Conservation (phyloP, 2,329 filamentous ascomycete species). For the Herpotrichia juniperi region DNA sequence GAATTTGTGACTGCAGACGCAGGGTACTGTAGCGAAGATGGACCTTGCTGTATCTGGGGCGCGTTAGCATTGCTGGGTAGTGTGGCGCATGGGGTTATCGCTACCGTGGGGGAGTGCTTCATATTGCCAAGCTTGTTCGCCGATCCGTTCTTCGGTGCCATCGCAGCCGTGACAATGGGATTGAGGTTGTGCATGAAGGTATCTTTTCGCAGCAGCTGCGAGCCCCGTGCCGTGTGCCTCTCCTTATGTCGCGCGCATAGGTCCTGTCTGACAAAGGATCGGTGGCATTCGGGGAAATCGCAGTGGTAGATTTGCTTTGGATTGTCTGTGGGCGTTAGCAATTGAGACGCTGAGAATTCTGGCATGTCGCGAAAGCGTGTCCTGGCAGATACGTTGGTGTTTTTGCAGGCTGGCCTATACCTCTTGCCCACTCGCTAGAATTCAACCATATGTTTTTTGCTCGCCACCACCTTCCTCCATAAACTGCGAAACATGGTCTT, state of each 20-base stretch:
- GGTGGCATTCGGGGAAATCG: conserved; percentile 87
- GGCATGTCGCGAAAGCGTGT: conserved; percentile 11
- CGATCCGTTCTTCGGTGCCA: conserved; percentile 37
- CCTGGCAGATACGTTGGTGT: background rate
- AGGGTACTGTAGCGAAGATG: conserved; percentile 37
- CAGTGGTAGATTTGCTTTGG: conserved; percentile 95
- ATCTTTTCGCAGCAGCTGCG: conserved; percentile 76
- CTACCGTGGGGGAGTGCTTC: conserved; percentile 31
- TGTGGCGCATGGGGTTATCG: conserved; percentile 8
- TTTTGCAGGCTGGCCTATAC: background rate
- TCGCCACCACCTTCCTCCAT: too few relatives aligned
- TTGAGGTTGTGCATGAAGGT: conserved; percentile 62
- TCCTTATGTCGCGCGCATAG: conserved; percentile 73
- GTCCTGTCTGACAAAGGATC: conserved; percentile 92
- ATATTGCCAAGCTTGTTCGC: conserved; percentile 27
- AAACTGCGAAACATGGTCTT: background rate
- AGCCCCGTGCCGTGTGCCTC: conserved; percentile 66
- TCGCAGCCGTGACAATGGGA: conserved; percentile 48
- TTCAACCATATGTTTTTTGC: too few relatives aligned
- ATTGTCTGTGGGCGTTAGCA: conserved; percentile 66
- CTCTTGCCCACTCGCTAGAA: background rate
- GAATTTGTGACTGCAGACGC: conserved; percentile 29
- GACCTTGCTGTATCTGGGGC: conserved; percentile 18
- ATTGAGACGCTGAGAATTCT: background rate
- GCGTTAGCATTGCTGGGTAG: conserved; percentile 12